Evolutionary conservation across 306 rosid species (phyloP), one percentile per base, ranked within the genome.

Genomic region (Sechiopsis laciniata): DNA sequence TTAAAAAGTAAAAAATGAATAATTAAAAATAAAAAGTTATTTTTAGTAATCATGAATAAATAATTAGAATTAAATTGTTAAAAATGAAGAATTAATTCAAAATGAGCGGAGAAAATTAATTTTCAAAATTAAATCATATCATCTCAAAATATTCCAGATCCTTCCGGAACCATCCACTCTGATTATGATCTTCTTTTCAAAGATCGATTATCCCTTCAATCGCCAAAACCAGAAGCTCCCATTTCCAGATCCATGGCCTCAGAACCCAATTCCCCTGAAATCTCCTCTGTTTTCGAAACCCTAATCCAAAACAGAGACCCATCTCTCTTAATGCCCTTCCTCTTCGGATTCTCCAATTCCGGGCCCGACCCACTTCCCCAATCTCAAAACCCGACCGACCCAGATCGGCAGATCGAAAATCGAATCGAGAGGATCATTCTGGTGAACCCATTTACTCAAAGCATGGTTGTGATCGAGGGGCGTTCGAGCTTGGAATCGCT

Each of bases 381-480:
- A 56, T 54, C 57, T 0, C 11, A 17, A 17, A 55, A n/a, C 20
- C 12, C 70, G 19, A 4, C 74, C 54, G 24, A 46, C 7, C 78
- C 52, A 48, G 75, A 57, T 57, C 42, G 3, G 35, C 55, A 57
- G 57, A 70, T 26, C 19, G 53, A 16, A 16, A 73, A 56, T 29
- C 69, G 7, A 5, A 17, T 22, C 1, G 63, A 85, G 24, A 80
- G 96, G 61, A 74, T 90, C n/a, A 74, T 93, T 73, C 76, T 90
- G 80, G 76, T 90, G 61, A 84, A 88, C 78, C 90, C 91, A 3
- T 77, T 78, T 0, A 82, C 85, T 0, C 96, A 85, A 22, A 81
- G 81, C 5, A 78, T 85, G 91, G 72, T 87, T 60, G 88, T 93
- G 9, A 80, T 93, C 1, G 90, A 88, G 9, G 96, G 90, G 0